Evolutionary conservation across 2,329 filamentous ascomycete species (phyloP).

Genomic region (Penicillium aurantiogriseum): DNA sequence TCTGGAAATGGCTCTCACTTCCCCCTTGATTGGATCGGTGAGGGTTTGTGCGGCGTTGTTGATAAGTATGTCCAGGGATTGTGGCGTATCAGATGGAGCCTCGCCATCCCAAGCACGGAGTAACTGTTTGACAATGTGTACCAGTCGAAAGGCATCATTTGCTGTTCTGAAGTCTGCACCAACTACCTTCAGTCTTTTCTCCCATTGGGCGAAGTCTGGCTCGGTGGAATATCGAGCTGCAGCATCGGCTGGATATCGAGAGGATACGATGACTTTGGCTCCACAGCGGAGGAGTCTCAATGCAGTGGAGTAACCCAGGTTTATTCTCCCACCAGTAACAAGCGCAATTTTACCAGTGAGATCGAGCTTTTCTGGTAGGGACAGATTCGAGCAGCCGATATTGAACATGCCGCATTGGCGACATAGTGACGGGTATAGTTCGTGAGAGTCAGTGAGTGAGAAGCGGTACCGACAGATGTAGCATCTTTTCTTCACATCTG

Average conservation of each 20-base stretch:
- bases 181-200: slow-evolving; percentile 27
- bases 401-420: slow-evolving; percentile 38
- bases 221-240: slow-evolving; percentile 27
- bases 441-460: slow-evolving; percentile 13
- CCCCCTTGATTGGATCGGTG: slow-evolving; percentile 35
- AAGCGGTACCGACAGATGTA: slow-evolving; percentile 36
- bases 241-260: slow-evolving; percentile 39
- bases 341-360: slow-evolving; percentile 30
- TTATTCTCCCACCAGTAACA: slow-evolving; percentile 38
- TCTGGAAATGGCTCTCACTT: slow-evolving; percentile 28
- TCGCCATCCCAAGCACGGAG: slow-evolving; percentile 20
- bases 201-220: slow-evolving; percentile 14
- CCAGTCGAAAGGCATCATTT: slow-evolving; percentile 33
- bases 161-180: slow-evolving; percentile 37
- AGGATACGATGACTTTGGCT: slow-evolving; percentile 37
- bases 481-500: slow-evolving; percentile 19
- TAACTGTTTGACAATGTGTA: slow-evolving; percentile 22
- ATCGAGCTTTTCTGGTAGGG: slow-evolving; percentile 30
- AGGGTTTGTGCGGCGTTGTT: slow-evolving; percentile 44
- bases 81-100: neutral
- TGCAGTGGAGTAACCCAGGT: slow-evolving; percentile 36
- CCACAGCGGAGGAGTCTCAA: slow-evolving; percentile 38
- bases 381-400: slow-evolving; percentile 27
- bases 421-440: slow-evolving; percentile 34
- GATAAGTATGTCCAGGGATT: slow-evolving; percentile 35